Evolutionary conservation across 768 basidiomycete species (phyloP).

Genomic region (Mycena latifolia): DNA sequence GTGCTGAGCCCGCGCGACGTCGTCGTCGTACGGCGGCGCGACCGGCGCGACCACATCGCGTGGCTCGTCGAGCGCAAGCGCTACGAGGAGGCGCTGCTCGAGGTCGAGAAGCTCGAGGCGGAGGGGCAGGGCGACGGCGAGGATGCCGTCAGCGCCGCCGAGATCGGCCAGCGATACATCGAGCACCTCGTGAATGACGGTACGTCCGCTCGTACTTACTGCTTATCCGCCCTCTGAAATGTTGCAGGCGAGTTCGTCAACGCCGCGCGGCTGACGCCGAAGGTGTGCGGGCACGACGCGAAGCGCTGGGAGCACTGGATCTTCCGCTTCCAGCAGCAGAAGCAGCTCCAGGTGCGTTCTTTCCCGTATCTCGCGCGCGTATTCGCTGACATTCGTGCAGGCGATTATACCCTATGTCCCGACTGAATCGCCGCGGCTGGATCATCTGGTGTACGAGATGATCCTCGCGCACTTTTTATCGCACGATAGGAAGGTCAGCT

Average conservation of each 20-base stretch:
- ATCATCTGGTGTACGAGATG: constrained; percentile 94
- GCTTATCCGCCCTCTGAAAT: background rate
- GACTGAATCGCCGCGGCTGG: constrained; percentile 82
- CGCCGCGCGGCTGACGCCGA: constrained; percentile 86
- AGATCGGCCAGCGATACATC: constrained; percentile 90
- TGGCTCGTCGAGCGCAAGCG: constrained; percentile 91
- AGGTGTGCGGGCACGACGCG: constrained; percentile 84
- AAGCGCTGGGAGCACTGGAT: constrained; percentile 98
- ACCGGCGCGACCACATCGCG: constrained; percentile 88
- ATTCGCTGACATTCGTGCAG: constrained; percentile 53
- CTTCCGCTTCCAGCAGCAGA: constrained; percentile 87
- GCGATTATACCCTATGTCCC: constrained; percentile 92
- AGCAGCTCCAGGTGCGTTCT: constrained; percentile 76
- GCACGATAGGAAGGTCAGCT: constrained; percentile 76
- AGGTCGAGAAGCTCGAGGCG: constrained; percentile 76
- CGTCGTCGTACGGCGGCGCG: constrained; percentile 88
- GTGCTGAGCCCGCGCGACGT: constrained; percentile 91
- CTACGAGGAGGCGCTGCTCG: constrained; percentile 91
- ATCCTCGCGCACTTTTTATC: constrained; percentile 88
- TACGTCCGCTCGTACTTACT: constrained; percentile 47
- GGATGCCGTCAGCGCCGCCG: constrained; percentile 63
- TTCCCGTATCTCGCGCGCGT: background rate
- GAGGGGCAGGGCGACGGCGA: constrained; percentile 42
- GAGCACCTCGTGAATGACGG: constrained; percentile 88
- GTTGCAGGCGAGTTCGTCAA: constrained; percentile 68